phyloP scores from a whole-genome alignment of 2,329 filamentous ascomycete species.

The Magnaporthiopsis poae region DNA sequence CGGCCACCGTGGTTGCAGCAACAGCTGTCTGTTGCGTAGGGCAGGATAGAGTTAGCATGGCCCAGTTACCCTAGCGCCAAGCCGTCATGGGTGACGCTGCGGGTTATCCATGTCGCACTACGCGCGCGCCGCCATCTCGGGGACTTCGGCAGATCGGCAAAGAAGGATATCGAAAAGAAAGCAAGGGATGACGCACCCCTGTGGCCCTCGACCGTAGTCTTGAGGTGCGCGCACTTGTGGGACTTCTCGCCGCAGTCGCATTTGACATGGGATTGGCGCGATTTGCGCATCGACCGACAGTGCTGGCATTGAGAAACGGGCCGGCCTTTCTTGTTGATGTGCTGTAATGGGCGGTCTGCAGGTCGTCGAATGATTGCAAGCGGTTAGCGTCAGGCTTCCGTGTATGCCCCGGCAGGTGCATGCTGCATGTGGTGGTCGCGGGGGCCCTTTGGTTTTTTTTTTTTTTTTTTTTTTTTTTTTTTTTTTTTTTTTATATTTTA shows the following conservation, averaged over 20 bases:
- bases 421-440: too few species aligned
- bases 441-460: background rate
- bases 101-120: background rate
- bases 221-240: conserved; percentile 56
- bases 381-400: background rate
- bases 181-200: conserved; percentile 37
- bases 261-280: conserved; percentile 84
- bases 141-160: background rate
- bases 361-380: conserved; percentile 10
- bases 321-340: conserved; percentile 95
- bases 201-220: conserved; percentile 47
- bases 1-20: conserved; percentile 61
- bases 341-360: conserved; percentile 77
- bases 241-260: conserved; percentile 95
- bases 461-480: too few species aligned
- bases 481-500: too few species aligned
- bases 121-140: background rate
- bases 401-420: background rate
- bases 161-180: too few species aligned
- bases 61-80: conserved; percentile 13
- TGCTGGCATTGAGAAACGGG: conserved; percentile 96
- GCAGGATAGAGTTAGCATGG: conserved; percentile 20
- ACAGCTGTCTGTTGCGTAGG: conserved; percentile 45
- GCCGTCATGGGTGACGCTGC: background rate
- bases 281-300: conserved; percentile 92